These are phyloP conservation scores for Crotalaria pallida DNA, from an alignment of 306 rosid genomes.

Conservation along the genomic window DNA sequence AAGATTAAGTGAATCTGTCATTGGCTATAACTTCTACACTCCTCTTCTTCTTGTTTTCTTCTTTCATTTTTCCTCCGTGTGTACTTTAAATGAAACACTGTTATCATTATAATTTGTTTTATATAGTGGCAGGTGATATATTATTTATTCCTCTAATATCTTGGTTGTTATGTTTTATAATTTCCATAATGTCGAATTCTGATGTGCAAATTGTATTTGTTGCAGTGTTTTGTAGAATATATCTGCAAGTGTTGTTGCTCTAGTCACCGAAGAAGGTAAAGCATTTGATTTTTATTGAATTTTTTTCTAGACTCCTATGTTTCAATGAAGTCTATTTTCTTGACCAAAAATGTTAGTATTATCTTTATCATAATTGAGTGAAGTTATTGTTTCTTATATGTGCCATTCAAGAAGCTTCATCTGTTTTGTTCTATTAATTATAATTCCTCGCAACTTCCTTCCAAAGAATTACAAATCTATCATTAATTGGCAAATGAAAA, in stretches of 20 bases:
- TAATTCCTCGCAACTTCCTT: background rate
- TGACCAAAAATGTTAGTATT: background rate
- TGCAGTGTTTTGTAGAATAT: too few relatives aligned
- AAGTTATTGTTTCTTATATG: background rate
- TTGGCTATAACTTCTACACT: too few relatives aligned
- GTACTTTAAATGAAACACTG: too few relatives aligned
- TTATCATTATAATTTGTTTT: too few relatives aligned
- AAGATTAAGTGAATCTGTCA: too few relatives aligned
- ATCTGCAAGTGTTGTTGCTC: too few relatives aligned
- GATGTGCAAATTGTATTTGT: slow-evolving; percentile 19
- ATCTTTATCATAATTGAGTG: background rate
- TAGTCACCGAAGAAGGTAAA: too few relatives aligned
- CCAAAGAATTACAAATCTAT: background rate
- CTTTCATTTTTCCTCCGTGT: too few relatives aligned
- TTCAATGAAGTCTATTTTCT: background rate
- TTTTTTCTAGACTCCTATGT: background rate
- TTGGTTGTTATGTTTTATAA: background rate
- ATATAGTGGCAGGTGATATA: too few relatives aligned
- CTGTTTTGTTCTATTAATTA: background rate
- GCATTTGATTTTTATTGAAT: too few relatives aligned
- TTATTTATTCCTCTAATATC: slow-evolving; percentile 7
- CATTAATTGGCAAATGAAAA: background rate
- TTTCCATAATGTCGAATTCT: slow-evolving; percentile 1
- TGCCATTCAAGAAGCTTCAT: background rate
- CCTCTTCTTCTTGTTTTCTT: too few relatives aligned